Conservation (phyloP, 345 rosid species). For the Aethionema arabicum region DNA sequence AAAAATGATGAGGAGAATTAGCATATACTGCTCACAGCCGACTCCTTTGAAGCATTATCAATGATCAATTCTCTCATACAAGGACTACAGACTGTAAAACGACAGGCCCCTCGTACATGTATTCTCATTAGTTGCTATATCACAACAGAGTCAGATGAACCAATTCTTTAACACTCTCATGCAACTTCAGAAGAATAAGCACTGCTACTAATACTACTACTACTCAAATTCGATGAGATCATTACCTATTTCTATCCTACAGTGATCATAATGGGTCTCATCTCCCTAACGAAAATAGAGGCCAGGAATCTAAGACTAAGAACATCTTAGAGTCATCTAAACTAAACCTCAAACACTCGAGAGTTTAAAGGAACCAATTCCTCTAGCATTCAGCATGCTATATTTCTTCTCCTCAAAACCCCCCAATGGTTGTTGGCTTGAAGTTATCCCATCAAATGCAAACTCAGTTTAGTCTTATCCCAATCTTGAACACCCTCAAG, state of each 20-base stretch:
- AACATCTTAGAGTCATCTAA: not conserved
- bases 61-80: not conserved
- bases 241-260: too few species aligned
- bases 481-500: not conserved
- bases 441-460: slow-evolving; percentile 1
- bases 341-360: not conserved
- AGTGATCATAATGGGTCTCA: too few species aligned
- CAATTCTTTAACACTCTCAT: not conserved
- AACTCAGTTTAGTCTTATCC: not conserved
- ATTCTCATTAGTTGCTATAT: not conserved
- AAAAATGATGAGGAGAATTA: not conserved
- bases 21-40: slow-evolving; percentile 1
- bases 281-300: too few species aligned
- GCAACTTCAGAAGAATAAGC: not conserved
- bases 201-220: too few species aligned
- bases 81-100: not conserved
- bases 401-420: not conserved
- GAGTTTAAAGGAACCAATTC: not conserved
- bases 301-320: not conserved
- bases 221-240: too few species aligned
- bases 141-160: not conserved
- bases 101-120: too few species aligned
- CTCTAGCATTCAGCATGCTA: not conserved
- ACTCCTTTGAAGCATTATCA: not conserved
- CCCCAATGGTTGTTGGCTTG: slow-evolving; percentile 6